Conservation (phyloP, 495 filamentous ascomycete species). For the Penicillium psychrofluorescens region DNA sequence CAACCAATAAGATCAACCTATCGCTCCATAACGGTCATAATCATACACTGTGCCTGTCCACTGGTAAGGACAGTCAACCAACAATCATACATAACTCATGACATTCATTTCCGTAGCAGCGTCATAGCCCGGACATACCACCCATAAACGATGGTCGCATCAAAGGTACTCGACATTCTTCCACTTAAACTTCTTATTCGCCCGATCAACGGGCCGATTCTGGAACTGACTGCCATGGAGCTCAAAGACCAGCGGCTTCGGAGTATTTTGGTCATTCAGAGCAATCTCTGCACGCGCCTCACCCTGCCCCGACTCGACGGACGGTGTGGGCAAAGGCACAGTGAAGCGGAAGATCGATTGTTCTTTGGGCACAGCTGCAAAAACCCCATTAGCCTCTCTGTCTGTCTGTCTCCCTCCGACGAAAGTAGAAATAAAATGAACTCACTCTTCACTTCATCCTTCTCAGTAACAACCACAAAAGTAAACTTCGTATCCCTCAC, state of each 20-base stretch:
- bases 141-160: slow-evolving; percentile 4
- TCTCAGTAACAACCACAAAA: slow-evolving; percentile 72
- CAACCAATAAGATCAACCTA: too few species aligned
- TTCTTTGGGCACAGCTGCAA: slow-evolving; percentile 72
- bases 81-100: too few species aligned
- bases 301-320: slow-evolving; percentile 3
- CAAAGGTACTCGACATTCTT: slow-evolving; percentile 64
- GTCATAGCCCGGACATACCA: background rate
- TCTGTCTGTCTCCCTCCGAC: background rate
- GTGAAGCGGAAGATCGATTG: slow-evolving; percentile 76
- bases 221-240: slow-evolving; percentile 82
- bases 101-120: background rate
- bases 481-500: slow-evolving; percentile 79
- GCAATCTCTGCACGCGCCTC: slow-evolving; percentile 6
- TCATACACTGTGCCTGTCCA: too few species aligned
- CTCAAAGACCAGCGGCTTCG: slow-evolving; percentile 63
- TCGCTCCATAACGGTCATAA: too few species aligned
- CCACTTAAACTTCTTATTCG: slow-evolving; percentile 83
- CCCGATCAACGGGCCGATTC: slow-evolving; percentile 73
- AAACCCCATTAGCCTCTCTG: background rate
- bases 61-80: too few species aligned
- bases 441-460: slow-evolving; percentile 55
- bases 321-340: slow-evolving; percentile 41
- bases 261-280: slow-evolving; percentile 3
- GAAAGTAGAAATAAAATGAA: slow-evolving; percentile 1